These are phyloP conservation scores for Penicillium brevicompactum DNA, from an alignment of 2,329 filamentous ascomycete genomes.

Conservation along the genomic window DNA sequence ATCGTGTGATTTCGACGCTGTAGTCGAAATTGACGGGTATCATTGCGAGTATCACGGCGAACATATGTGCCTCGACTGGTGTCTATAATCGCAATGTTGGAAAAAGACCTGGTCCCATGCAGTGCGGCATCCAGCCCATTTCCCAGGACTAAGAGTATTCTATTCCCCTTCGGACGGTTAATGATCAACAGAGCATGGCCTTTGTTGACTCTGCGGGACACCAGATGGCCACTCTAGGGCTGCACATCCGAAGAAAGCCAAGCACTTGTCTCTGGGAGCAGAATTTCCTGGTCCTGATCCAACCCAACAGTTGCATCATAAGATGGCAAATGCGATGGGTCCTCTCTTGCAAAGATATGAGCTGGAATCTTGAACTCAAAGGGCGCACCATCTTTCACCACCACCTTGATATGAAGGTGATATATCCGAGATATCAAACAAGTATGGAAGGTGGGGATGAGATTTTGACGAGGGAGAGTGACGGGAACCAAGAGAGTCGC, in stretches of 20 bases:
- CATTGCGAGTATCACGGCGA: too few relatives aligned
- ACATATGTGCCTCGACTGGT: too few relatives aligned
- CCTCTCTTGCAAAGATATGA: not conserved
- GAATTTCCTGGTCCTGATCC: not conserved
- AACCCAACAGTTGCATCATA: not conserved
- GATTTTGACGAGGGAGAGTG: constrained; percentile 14
- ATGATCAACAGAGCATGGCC: too few relatives aligned
- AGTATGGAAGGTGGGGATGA: constrained; percentile 19
- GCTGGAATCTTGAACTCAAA: constrained; percentile 2
- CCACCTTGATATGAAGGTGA: constrained; percentile 10
- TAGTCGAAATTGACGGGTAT: too few relatives aligned
- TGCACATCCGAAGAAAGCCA: not conserved
- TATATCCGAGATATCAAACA: constrained; percentile 16
- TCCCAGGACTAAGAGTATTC: too few relatives aligned
- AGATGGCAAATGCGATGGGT: not conserved
- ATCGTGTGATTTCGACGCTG: too few relatives aligned
- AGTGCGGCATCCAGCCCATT: too few relatives aligned
- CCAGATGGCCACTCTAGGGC: not conserved
- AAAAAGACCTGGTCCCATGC: too few relatives aligned
- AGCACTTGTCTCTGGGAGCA: not conserved
- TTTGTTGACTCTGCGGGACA: too few relatives aligned
- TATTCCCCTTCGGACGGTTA: too few relatives aligned
- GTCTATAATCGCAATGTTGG: too few relatives aligned
- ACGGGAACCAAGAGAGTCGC: constrained; percentile 15
- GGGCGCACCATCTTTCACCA: constrained; percentile 7